phyloP scores from a whole-genome alignment of 148 eudicot species.

The Talinum fruticosum region DNA sequence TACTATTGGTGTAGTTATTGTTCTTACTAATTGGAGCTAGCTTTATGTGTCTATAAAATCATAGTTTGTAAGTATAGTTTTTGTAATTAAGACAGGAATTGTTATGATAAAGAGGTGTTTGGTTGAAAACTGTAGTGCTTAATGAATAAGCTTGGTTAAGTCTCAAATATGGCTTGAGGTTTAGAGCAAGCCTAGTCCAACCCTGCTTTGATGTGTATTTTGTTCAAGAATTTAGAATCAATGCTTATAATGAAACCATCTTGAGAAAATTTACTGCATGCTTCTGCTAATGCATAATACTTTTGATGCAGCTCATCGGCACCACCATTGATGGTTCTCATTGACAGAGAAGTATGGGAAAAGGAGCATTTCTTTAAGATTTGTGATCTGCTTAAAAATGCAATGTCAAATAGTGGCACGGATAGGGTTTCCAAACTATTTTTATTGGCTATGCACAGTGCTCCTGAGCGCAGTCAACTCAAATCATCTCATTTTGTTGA shows the following conservation, averaged over 20 bases:
- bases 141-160: not conserved
- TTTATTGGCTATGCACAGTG: slow-evolving; percentile 47
- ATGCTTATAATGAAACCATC: not conserved
- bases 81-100: not conserved
- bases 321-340: slow-evolving; percentile 52
- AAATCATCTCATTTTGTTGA: slow-evolving; percentile 64
- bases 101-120: not conserved
- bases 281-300: slow-evolving; percentile 16
- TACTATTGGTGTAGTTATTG: not conserved
- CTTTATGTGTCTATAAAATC: not conserved
- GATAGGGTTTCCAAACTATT: slow-evolving; percentile 43
- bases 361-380: slow-evolving; percentile 38
- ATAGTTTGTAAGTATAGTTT: too few species aligned
- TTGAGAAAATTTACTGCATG: not conserved
- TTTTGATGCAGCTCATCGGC: slow-evolving; percentile 43
- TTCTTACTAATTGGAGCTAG: not conserved
- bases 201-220: not conserved
- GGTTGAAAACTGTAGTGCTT: not conserved
- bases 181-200: not conserved
- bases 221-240: not conserved
- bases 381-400: slow-evolving; percentile 34
- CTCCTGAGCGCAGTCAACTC: slow-evolving; percentile 46
- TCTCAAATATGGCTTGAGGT: not conserved
- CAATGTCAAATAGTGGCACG: slow-evolving; percentile 21
- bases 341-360: slow-evolving; percentile 64